Conservation (phyloP, 192 early-diverging fungal genomes). For the Phycomyces nitens region DNA sequence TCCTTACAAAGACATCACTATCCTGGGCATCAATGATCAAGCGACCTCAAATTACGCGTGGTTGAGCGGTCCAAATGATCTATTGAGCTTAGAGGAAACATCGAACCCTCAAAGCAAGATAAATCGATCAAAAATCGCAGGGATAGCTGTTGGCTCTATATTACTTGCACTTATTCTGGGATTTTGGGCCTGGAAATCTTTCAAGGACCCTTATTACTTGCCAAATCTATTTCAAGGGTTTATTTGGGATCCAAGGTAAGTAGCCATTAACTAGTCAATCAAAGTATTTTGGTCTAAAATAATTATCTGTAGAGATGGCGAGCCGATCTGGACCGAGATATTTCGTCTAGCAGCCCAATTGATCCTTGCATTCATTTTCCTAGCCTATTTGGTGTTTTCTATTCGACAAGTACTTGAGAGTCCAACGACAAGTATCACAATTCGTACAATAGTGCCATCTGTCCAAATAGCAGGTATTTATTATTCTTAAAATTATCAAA, state of each 20-base stretch:
- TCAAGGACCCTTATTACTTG: not conserved
- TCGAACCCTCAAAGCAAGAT: no score
- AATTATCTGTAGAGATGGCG: not conserved
- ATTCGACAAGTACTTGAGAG: not conserved
- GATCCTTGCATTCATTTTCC: not conserved
- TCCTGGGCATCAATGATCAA: no score
- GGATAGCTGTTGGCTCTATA: no score
- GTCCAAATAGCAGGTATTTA: not conserved
- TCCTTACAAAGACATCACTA: no score
- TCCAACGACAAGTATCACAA: not conserved
- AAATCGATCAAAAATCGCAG: not conserved
- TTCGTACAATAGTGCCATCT: not conserved
- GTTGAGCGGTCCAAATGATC: no score
- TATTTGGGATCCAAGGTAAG: slow-evolving; percentile 4
- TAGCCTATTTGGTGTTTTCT: not conserved
- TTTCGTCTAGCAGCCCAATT: not conserved
- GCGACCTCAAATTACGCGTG: no score
- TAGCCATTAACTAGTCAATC: no score
- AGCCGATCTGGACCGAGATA: not conserved
- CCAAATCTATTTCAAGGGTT: not conserved
- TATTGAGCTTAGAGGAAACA: no score
- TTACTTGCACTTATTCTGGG: not conserved
- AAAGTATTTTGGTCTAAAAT: no score
- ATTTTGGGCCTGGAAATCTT: not conserved
- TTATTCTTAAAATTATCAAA: no score